Evolutionary conservation across 1,284 basidiomycete species (phyloP).

Genomic region (Cutaneotrichosporon cutaneum): DNA sequence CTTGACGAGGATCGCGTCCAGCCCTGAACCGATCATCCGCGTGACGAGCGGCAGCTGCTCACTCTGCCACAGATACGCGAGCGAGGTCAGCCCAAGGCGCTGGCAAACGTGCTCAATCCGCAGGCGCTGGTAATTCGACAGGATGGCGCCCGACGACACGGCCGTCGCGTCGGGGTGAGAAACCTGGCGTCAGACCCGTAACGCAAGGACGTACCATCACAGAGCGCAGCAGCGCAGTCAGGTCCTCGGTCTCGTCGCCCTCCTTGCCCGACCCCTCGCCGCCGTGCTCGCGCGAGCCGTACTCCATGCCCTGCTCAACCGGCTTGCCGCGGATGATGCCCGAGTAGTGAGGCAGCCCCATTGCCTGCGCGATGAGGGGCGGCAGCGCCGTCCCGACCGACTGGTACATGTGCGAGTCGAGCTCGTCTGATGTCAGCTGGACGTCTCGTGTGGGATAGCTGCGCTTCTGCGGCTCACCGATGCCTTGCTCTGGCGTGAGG

Average conservation of each 20-base stretch:
- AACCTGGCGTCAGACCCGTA: slow-evolving; percentile 55
- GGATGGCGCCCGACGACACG: slow-evolving; percentile 91
- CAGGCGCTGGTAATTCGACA: slow-evolving; percentile 95
- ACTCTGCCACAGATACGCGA: slow-evolving; percentile 93
- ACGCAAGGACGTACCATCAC: slow-evolving; percentile 65
- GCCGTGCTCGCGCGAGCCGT: slow-evolving; percentile 60
- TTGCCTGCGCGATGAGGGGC: slow-evolving; percentile 77
- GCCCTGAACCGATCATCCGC: slow-evolving; percentile 79
- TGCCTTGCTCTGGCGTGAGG: slow-evolving; percentile 75
- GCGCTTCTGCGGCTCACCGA: slow-evolving; percentile 61
- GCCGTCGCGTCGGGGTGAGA: slow-evolving; percentile 80
- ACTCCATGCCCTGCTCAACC: slow-evolving; percentile 77
- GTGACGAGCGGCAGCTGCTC: slow-evolving; percentile 77
- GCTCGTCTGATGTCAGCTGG: slow-evolving; percentile 68
- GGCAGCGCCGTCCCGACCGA: slow-evolving; percentile 96
- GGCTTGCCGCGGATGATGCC: slow-evolving; percentile 76
- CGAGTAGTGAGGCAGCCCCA: slow-evolving; percentile 83
- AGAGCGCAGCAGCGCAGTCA: slow-evolving; percentile 69
- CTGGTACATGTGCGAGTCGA: slow-evolving; percentile 98
- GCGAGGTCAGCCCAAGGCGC: slow-evolving; percentile 73
- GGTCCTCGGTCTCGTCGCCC: slow-evolving; percentile 96
- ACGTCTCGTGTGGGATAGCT: slow-evolving; percentile 3
- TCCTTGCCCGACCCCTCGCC: slow-evolving; percentile 57
- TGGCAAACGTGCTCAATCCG: slow-evolving; percentile 96
- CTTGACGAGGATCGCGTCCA: slow-evolving; percentile 88